Evolutionary conservation across 441 rosid genomes (phyloP).

Genomic region (Adansonia madagascariensis): DNA sequence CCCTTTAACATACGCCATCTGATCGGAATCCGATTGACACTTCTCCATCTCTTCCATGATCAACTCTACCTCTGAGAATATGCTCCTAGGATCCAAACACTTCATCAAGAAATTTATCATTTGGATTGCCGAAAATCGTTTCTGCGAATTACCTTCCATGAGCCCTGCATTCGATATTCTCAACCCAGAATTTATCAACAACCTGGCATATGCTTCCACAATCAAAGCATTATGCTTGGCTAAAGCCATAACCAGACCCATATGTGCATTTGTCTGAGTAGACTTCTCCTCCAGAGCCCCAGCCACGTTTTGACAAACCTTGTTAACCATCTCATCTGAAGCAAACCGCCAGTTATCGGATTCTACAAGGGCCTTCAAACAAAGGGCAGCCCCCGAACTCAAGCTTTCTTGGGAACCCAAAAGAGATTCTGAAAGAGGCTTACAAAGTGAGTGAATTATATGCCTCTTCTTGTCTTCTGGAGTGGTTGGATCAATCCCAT

Average conservation of each 20-base stretch:
- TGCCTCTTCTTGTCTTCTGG: slow-evolving; percentile 70
- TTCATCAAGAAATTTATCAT: slow-evolving; percentile 97
- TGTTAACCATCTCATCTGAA: slow-evolving; percentile 78
- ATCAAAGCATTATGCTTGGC: slow-evolving; percentile 80
- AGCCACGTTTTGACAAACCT: slow-evolving; percentile 87
- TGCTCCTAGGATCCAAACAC: slow-evolving; percentile 79
- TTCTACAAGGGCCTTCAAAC: slow-evolving; percentile 93
- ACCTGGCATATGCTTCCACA: slow-evolving; percentile 91
- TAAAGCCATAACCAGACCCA: slow-evolving; percentile 88
- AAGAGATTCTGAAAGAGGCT: slow-evolving; percentile 85
- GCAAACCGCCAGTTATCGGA: slow-evolving; percentile 92
- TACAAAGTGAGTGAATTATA: slow-evolving; percentile 79
- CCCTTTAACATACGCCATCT: slow-evolving; percentile 74
- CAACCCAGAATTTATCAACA: slow-evolving; percentile 79
- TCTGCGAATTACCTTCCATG: slow-evolving; percentile 75
- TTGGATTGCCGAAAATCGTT: slow-evolving; percentile 81
- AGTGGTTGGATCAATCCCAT: slow-evolving; percentile 85
- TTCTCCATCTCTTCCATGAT: slow-evolving; percentile 80
- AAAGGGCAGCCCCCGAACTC: slow-evolving; percentile 92
- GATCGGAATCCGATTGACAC: slow-evolving; percentile 76
- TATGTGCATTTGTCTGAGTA: slow-evolving; percentile 73
- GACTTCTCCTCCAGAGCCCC: slow-evolving; percentile 85
- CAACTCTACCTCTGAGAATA: slow-evolving; percentile 68
- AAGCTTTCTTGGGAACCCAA: slow-evolving; percentile 79
- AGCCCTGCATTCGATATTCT: slow-evolving; percentile 58